Conservation (phyloP, 2,329 filamentous ascomycete genomes). For the Cadophora luteo-olivacea region DNA sequence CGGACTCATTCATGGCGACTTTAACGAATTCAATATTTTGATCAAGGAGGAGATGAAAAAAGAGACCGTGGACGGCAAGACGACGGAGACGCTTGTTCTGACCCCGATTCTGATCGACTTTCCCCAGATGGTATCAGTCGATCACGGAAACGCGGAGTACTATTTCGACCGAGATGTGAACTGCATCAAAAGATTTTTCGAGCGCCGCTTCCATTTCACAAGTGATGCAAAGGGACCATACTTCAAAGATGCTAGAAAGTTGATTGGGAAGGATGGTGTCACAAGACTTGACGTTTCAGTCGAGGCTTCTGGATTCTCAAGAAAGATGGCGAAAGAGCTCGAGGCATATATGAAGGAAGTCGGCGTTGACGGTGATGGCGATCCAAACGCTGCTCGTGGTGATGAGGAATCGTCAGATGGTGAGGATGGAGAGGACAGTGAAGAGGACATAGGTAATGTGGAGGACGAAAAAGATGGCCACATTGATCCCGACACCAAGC, state of each 20-base stretch:
- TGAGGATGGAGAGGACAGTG: slow-evolving; percentile 40
- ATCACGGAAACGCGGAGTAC: slow-evolving; percentile 91
- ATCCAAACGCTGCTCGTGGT: slow-evolving; percentile 39
- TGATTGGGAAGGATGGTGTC: slow-evolving; percentile 67
- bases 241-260: slow-evolving; percentile 83
- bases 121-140: slow-evolving; percentile 96
- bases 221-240: slow-evolving; percentile 83
- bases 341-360: slow-evolving; percentile 86
- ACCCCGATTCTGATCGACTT: slow-evolving; percentile 94
- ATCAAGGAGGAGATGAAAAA: slow-evolving; percentile 73
- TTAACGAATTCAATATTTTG: slow-evolving; percentile 99
- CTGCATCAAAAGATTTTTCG: slow-evolving; percentile 94
- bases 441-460: slow-evolving; percentile 44
- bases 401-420: slow-evolving; percentile 50
- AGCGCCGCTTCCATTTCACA: slow-evolving; percentile 85
- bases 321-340: slow-evolving; percentile 94
- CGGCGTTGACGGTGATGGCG: slow-evolving; percentile 57
- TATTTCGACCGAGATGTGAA: slow-evolving; percentile 97
- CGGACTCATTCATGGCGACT: slow-evolving; percentile 95
- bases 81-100: slow-evolving; percentile 58
- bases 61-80: slow-evolving; percentile 47
- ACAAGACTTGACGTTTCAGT: slow-evolving; percentile 85
- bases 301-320: slow-evolving; percentile 92
- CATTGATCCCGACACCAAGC: neutral
- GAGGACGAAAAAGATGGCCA: neutral